Percentiles rank a stretch among this genome's conserved stretches.
Evolutionary conservation across 257 asterid genomes (phyloP).

Genomic region (Fraxinus pennsylvanica): DNA sequence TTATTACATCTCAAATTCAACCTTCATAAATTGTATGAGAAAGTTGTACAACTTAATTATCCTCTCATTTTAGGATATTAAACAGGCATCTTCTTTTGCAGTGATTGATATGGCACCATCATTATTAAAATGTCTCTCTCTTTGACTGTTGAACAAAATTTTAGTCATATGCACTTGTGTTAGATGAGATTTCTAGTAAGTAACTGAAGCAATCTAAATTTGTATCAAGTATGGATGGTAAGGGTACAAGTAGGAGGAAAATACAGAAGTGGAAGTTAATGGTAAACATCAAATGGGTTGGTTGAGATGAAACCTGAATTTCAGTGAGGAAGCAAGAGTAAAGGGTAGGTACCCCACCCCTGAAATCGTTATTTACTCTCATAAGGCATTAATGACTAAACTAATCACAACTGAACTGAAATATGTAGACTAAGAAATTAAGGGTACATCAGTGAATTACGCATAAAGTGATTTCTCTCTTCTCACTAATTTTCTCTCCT

Average conservation of each 20-base stretch:
- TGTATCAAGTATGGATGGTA: background rate
- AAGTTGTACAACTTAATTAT: background rate
- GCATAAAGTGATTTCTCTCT: background rate
- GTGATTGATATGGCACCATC: background rate
- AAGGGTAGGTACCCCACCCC: background rate
- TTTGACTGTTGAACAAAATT: background rate
- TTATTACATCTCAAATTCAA: background rate
- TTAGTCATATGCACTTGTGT: background rate
- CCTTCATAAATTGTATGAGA: background rate
- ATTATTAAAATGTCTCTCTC: background rate
- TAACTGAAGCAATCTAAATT: background rate
- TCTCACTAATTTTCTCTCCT: background rate
- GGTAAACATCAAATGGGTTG: background rate
- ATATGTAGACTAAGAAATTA: conserved; percentile 2
- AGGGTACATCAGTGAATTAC: background rate
- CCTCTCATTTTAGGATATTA: background rate
- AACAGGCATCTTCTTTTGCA: background rate
- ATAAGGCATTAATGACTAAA: background rate
- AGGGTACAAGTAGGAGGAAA: background rate
- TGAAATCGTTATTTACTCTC: background rate
- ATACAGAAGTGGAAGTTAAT: background rate
- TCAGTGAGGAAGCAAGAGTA: background rate
- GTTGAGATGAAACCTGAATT: background rate
- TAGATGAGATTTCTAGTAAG: background rate
- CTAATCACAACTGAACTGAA: background rate